Evolutionary conservation across 257 asterid species (phyloP).

Genomic region (Penstemon eatonii): DNA sequence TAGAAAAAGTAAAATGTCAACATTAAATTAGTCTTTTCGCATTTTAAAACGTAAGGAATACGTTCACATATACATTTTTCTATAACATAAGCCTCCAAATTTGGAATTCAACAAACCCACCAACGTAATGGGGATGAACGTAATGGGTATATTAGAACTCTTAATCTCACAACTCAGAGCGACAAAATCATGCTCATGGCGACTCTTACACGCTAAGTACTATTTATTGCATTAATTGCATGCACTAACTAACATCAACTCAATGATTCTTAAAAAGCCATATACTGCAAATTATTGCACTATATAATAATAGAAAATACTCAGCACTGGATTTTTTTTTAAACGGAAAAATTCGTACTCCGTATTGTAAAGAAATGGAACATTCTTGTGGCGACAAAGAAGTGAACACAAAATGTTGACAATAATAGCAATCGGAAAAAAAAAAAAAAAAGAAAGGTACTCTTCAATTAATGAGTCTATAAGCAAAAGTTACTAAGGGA

Average conservation of each 20-base stretch:
- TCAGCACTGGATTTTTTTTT: no score
- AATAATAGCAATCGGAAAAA: constrained; percentile 1
- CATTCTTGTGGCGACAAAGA: constrained; percentile 17
- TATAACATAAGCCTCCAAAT: background rate
- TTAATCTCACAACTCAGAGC: background rate
- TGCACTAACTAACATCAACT: background rate
- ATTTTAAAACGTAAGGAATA: background rate
- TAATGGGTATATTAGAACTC: background rate
- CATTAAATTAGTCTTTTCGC: no score
- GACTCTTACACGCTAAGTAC: constrained; percentile 2
- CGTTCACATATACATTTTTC: background rate
- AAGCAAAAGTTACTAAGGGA: constrained; percentile 21
- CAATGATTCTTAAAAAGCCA: background rate
- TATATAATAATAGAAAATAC: background rate
- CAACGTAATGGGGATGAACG: no score
- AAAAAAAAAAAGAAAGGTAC: background rate
- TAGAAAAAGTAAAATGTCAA: no score
- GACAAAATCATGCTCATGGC: constrained; percentile 25
- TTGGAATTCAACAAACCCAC: no score
- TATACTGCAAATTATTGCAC: background rate
- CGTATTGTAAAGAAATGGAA: constrained; percentile 2
- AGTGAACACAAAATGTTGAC: constrained; percentile 25
- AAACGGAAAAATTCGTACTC: background rate
- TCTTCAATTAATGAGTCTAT: background rate
- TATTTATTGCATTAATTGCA: background rate